Percentiles rank a stretch among this genome's conserved stretches.
phyloP scores from a whole-genome alignment of 2,329 filamentous ascomycete genomes.

The Colletotrichum eleusines region DNA sequence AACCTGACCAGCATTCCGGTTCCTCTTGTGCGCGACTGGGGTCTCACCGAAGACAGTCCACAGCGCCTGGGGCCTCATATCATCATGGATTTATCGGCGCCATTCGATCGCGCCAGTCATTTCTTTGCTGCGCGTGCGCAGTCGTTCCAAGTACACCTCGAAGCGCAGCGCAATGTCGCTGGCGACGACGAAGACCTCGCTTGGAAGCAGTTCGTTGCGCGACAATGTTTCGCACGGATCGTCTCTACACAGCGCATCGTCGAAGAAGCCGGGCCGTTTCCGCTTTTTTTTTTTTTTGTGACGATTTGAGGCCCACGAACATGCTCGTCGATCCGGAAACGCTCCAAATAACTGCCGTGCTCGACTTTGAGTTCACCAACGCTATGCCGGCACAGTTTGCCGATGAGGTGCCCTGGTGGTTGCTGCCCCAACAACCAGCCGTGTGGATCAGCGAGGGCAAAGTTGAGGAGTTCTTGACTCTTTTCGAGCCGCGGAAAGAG shows the following conservation, averaged over 20 bases:
- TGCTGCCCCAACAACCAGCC: slow-evolving; percentile 48
- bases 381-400: slow-evolving; percentile 54
- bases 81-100: slow-evolving; percentile 1
- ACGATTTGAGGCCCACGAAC: slow-evolving; percentile 54
- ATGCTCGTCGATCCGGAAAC: slow-evolving; percentile 54
- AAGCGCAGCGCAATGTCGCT: no score
- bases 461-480: slow-evolving; percentile 44
- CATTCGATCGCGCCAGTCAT: no score
- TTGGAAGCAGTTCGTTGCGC: no score
- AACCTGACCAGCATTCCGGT: slow-evolving; percentile 47
- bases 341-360: slow-evolving; percentile 51
- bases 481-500: slow-evolving; percentile 51
- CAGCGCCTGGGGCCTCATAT: neutral
- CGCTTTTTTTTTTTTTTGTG: slow-evolving; percentile 54
- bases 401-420: slow-evolving; percentile 56
- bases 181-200: no score
- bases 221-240: no score
- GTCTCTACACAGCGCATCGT: no score
- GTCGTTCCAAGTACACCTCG: neutral
- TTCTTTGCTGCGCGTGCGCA: no score
- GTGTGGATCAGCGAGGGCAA: slow-evolving; percentile 44
- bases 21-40: slow-evolving; percentile 39
- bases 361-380: slow-evolving; percentile 58
- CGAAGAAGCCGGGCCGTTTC: slow-evolving; percentile 51
- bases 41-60: neutral